These are phyloP conservation scores for Pseudozyma flocculosa DNA, from an alignment of 1,284 basidiomycete species.

Conservation along the genomic window DNA sequence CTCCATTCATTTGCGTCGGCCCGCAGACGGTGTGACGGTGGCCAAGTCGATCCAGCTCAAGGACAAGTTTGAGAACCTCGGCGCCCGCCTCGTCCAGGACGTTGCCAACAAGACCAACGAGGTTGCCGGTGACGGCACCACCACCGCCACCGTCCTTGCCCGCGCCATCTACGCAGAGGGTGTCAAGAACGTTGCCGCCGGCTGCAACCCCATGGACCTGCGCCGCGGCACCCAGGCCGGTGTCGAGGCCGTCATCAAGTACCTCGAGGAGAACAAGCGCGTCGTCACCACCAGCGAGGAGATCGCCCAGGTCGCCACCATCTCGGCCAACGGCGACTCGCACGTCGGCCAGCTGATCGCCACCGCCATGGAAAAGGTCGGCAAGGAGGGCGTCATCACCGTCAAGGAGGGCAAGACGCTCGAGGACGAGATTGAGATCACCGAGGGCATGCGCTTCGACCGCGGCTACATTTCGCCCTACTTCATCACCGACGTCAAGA, in stretches of 20 bases:
- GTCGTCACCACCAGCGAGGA: constrained; percentile 95
- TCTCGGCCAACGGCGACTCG: constrained; percentile 93
- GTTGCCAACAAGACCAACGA: constrained; percentile 97
- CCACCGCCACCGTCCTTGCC: constrained; percentile 93
- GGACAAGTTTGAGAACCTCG: constrained; percentile 99
- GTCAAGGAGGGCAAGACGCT: constrained; percentile 98
- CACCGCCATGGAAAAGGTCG: constrained; percentile 99
- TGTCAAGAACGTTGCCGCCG: constrained; percentile 98
- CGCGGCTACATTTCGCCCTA: constrained; percentile 97
- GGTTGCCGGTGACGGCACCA: constrained; percentile 95
- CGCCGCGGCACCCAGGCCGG: constrained; percentile 93
- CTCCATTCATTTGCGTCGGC: no score
- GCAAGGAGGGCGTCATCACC: constrained; percentile 99
- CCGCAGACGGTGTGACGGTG: constrained; percentile 87
- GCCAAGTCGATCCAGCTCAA: constrained; percentile 91
- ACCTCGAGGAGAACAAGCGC: constrained; percentile 84
- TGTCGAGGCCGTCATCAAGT: constrained; percentile 90
- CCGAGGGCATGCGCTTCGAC: constrained; percentile 99
- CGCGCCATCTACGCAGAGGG: constrained; percentile 97
- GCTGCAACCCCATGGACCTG: constrained; percentile 99
- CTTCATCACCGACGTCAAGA: constrained; percentile 98
- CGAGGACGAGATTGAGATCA: constrained; percentile 97
- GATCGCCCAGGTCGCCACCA: constrained; percentile 97
- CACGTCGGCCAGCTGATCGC: constrained; percentile 95
- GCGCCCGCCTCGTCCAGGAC: constrained; percentile 94